Evolutionary conservation across 179 eudicot species (phyloP).

Genomic region (Actinidia arguta): DNA sequence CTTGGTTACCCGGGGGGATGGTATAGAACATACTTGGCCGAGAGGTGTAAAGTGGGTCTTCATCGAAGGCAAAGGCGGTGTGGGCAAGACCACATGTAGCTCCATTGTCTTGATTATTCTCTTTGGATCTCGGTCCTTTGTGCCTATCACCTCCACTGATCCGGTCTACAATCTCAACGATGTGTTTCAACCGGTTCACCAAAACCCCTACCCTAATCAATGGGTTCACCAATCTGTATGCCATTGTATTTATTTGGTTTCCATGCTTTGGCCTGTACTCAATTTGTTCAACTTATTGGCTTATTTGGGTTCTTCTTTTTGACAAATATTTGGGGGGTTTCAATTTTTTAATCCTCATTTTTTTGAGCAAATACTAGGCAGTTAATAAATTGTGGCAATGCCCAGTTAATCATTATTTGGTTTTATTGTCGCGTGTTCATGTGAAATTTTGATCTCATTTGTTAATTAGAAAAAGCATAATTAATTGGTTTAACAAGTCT

Average conservation of each 20-base stretch:
- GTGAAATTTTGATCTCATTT: neutral
- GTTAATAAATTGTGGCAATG: conserved; percentile 2
- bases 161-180: conserved; percentile 98
- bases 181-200: conserved; percentile 93
- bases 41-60: conserved; percentile 86
- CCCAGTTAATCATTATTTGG: neutral
- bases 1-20: no score
- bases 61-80: conserved; percentile 99
- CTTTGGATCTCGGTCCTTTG: conserved; percentile 74
- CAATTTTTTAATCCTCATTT: neutral
- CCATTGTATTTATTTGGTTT: conserved; percentile 57
- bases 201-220: conserved; percentile 82
- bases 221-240: conserved; percentile 92
- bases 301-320: neutral
- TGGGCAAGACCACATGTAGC: conserved; percentile 96
- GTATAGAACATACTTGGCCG: conserved; percentile 81
- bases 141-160: conserved; percentile 91
- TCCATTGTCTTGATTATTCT: conserved; percentile 79
- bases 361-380: neutral
- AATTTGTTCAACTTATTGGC: conserved; percentile 35
- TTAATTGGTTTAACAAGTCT: no score
- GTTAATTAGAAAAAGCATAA: neutral
- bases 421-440: neutral
- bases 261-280: conserved; percentile 70
- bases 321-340: neutral